Evolutionary conservation across 2,329 filamentous ascomycete species (phyloP), one percentile per base, ranked within the genome.

Genomic region (Penicillium sp.): DNA sequence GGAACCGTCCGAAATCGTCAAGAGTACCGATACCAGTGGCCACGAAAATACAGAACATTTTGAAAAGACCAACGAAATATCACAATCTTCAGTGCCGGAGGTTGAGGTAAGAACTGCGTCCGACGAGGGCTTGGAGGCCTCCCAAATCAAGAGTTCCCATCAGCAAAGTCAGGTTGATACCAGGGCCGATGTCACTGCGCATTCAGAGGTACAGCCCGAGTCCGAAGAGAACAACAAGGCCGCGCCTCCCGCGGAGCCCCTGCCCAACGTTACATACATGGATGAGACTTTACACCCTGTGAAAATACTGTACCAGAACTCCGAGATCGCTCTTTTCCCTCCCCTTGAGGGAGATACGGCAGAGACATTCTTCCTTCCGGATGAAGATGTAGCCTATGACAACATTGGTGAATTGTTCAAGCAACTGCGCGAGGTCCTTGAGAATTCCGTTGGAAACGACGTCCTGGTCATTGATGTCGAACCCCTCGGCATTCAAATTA

Each of bases 321-420:
- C 71, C 41, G 76, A 80, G 46, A 80, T 83, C 53, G 79, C 76
- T 12, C 65, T 85, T 7, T 84, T 85, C 58, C 79, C 80, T 30
- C 80, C 78, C 3, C 70, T 71, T 18, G 74, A 76, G 52, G 72
- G 75, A 49, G 77, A 80, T 47, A 72, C 76, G 27, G 75, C 79
- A 6, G 75, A 80, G 54, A 75, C 74, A 1, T 83, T 75, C 53
- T 79, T 85, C 36, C 69, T 85, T 18, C 73, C 78, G 55, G 77
- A 85, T 58, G 73, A 77, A 53, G 72, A 72, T 27, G 64, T 84
- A 34, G 75, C 76, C n/a, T 74, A 76, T 54, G 72, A 77, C 40
- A 73, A 72, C 41, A 67, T 87, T 25, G 69, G 70, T 45, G 73
- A 77, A 45, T 70, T 87, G n/a, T 77, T 87, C 50, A 67, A 70